A percentile compares a stretch with the other conserved stretches of the same genome.
phyloP scores from a whole-genome alignment of 2,329 filamentous ascomycete genomes.

The Colletotrichum euphorbiae region DNA sequence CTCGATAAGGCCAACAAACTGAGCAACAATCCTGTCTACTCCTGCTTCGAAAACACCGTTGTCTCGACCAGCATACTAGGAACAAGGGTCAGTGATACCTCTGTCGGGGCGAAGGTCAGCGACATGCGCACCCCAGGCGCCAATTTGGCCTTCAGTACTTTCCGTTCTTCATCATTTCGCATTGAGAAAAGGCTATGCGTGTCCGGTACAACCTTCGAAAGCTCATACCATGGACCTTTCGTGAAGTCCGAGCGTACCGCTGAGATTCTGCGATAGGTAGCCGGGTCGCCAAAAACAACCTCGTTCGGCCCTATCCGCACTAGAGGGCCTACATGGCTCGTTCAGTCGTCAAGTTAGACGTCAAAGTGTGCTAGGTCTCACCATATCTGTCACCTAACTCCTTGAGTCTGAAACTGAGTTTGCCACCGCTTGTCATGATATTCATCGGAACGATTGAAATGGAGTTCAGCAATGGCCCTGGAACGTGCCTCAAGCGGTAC shows the following conservation, averaged over 20 bases:
- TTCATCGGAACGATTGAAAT: conserved; percentile 49
- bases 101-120: rapidly evolving
- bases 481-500: conserved; percentile 49
- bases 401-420: conserved; percentile 26
- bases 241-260: conserved; percentile 35
- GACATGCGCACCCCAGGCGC: conserved; percentile 23
- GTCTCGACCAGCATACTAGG: conserved; percentile 35
- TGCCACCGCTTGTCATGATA: conserved; percentile 18
- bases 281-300: conserved; percentile 40
- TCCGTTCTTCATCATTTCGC: conserved; percentile 38
- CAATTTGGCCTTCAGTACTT: conserved; percentile 39
- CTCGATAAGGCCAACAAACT: conserved; percentile 29
- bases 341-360: conserved; percentile 41
- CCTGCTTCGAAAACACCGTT: conserved; percentile 29
- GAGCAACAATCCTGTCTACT: conserved; percentile 24
- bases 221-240: conserved; percentile 39
- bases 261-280: conserved; percentile 26
- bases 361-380: neutral
- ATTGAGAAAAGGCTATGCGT: conserved; percentile 39
- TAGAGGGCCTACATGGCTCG: conserved; percentile 41
- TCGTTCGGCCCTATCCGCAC: conserved; percentile 41
- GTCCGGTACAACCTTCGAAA: conserved; percentile 34
- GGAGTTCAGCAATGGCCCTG: conserved; percentile 47
- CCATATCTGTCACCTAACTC: conserved; percentile 31
- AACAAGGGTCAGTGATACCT: neutral